Base-by-base conservation (phyloP, 129 eudicot species). In the Dittrichia graveolens region DNA sequence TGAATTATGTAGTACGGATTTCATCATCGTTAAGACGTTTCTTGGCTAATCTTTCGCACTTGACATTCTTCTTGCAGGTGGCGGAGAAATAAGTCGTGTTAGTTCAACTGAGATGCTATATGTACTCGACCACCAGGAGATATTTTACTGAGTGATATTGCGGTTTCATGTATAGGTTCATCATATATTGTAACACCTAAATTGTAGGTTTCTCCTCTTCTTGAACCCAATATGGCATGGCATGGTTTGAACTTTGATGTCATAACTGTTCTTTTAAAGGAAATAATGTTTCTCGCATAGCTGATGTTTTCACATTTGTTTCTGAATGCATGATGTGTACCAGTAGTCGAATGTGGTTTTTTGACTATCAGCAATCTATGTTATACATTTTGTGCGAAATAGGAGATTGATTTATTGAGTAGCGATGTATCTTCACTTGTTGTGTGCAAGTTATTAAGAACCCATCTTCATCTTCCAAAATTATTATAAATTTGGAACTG, bases 151-250 rank as follows among this genome's bases (percentile, higher is more conserved):
- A 58, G 75, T 48, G 65, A 49, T 53, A 48, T 70, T 12, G 50
- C 48, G 12, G 52, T 71, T 78, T 78, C 34, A 62, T 78, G 82
- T 78, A 71, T 78, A 78, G 77, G 41, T 56, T 40, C 74, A 61
- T 49, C 48, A 44, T 38, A 54, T 65, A 62, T 61, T 46, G 62
- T 39, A 60, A 61, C 76, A 61, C 69, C 77, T 69, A 19, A 50
- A 53, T 42, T 71, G 71, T 56, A 60, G 81, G 70, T 69, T 69
- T 60, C 9, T 13, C 72, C 48, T 48, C 50, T 34, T 42, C 35
- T 37, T 76, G 34, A 70, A 69, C 65, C 39, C 60, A 4, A 46
- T 49, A 58, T 69, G 64, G 12, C 48, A 69, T 61, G 1, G 19
- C 38, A 53, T 61, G 59, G 72, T 71, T 65, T 75, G 19, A 49